Base-by-base conservation (phyloP, 352 stramenopile genomes). In the Elongisporangium senticosum region DNA sequence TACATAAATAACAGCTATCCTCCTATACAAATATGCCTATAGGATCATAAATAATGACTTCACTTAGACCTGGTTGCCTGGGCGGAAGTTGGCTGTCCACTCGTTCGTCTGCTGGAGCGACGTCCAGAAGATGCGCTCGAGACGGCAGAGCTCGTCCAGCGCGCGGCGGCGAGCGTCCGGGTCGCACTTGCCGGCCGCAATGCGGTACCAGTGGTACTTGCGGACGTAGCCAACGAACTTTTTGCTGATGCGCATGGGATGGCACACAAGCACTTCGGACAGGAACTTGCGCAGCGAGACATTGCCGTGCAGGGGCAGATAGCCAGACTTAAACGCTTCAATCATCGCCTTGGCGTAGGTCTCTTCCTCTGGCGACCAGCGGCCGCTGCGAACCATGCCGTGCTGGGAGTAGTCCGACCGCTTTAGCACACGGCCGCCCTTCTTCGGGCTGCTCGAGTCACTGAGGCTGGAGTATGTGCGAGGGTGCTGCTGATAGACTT, bases 161-260 rank as follows among this genome's bases (percentile, higher is more conserved):
- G 70, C 75, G 48, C 67, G 63, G 7, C 61, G 67, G 55, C 78
- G 79, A 39, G 70, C 71, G 61, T 80, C 65, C 7, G 75, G 68
- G 22, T 88, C 75, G 49, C 74, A 82, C 55, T 83, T 81, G 60
- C 78, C 75, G 10, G 78, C 75, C 7, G 80, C 75, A 59, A 88
- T 88, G 55, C 76, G 80, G 63, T 91, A 91, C 82, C 82, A 91
- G 58, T 91, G 82, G 71, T 91, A 91, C 69, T 91, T 96, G 64
- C 79, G 88, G 28, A 93, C 83, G 53, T 90, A 90, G 26, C 87
- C 87, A 19, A 92, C 83, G 64, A 95, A 96, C 70, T 96, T 96
- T 67, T 96, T 96, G 61, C 86, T 96, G 64, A 96, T 92, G 55
- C 87, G 81, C 87, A 96, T 96, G 40, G 87, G 86, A 62, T 94